Evolutionary conservation across 2,329 filamentous ascomycete genomes (phyloP).

Genomic region (Setomelanomma holmii): DNA sequence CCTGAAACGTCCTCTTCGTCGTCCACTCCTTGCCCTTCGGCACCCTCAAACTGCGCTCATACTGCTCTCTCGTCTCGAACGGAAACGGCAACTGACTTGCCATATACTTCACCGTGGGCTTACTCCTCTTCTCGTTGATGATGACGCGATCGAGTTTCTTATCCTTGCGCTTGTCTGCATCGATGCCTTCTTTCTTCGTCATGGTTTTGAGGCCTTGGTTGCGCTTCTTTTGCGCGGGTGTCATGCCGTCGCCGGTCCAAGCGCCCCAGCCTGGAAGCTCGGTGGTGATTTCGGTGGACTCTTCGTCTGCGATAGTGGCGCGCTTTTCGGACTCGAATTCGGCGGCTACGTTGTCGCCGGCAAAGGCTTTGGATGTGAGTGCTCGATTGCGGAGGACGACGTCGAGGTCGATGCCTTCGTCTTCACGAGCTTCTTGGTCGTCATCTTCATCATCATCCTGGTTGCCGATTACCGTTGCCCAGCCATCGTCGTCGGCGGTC

Average conservation of each 20-base stretch:
- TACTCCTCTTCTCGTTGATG: constrained; percentile 87
- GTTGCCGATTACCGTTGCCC: constrained; percentile 52
- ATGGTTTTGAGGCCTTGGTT: constrained; percentile 61
- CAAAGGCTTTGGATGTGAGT: constrained; percentile 84
- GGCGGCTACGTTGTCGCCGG: constrained; percentile 79
- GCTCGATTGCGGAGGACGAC: constrained; percentile 61
- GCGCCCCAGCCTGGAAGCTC: constrained; percentile 94
- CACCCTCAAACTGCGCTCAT: constrained; percentile 84
- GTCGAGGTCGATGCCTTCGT: constrained; percentile 51
- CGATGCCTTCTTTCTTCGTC: constrained; percentile 74
- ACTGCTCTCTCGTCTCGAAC: constrained; percentile 88
- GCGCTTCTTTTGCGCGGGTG: constrained; percentile 56
- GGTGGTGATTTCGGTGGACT: constrained; percentile 80
- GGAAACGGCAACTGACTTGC: constrained; percentile 83
- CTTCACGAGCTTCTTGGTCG: constrained; percentile 40
- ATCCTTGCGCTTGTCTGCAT: constrained; percentile 79
- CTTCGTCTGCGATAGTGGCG: constrained; percentile 74
- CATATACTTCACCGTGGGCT: constrained; percentile 91
- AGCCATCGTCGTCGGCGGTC: constrained; percentile 51
- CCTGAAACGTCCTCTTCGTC: constrained; percentile 95
- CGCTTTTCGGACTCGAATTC: constrained; percentile 85
- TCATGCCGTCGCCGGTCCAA: constrained; percentile 85
- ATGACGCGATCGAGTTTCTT: constrained; percentile 84
- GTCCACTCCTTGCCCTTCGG: constrained; percentile 94
- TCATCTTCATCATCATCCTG: constrained; percentile 40